These are phyloP conservation scores for Ascochyta koolunga DNA, from an alignment of 2,329 filamentous ascomycete species.

Conservation along the genomic window DNA sequence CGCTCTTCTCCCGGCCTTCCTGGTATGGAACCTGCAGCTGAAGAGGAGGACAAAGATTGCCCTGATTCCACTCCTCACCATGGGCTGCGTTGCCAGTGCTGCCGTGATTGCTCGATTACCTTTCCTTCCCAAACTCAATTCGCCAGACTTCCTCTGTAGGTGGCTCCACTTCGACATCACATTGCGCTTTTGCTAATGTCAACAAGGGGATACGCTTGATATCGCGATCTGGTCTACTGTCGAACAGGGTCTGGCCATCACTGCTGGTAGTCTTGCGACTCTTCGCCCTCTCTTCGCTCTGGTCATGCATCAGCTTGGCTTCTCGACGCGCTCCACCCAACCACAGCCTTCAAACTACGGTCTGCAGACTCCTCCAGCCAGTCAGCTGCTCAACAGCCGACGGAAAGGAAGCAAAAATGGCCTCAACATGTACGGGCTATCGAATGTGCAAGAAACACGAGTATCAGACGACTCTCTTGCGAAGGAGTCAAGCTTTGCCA, in stretches of 20 bases:
- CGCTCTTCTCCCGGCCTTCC: slow-evolving; percentile 56
- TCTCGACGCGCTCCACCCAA: slow-evolving; percentile 28
- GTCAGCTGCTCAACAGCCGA: slow-evolving; percentile 13
- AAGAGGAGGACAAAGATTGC: slow-evolving; percentile 57
- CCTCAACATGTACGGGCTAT: slow-evolving; percentile 30
- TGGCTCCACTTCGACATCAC: neutral
- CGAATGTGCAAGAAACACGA: slow-evolving; percentile 24
- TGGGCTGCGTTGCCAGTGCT: slow-evolving; percentile 55
- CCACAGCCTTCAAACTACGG: slow-evolving; percentile 32
- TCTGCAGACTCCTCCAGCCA: slow-evolving; percentile 21
- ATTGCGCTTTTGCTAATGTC: slow-evolving; percentile 1
- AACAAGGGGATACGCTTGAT: slow-evolving; percentile 40
- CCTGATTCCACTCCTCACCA: slow-evolving; percentile 55
- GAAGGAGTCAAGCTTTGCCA: neutral
- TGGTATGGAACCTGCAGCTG: slow-evolving; percentile 59
- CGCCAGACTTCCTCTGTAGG: slow-evolving; percentile 43
- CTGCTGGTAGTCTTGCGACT: slow-evolving; percentile 44
- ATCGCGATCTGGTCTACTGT: slow-evolving; percentile 47
- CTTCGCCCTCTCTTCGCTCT: slow-evolving; percentile 43
- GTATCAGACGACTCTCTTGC: slow-evolving; percentile 19
- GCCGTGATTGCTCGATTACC: slow-evolving; percentile 43
- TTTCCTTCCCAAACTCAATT: slow-evolving; percentile 36
- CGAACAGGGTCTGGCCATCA: slow-evolving; percentile 48
- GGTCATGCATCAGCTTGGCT: slow-evolving; percentile 31
- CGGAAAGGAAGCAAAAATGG: slow-evolving; percentile 26